Evolutionary conservation across 2,329 filamentous ascomycete species (phyloP), one percentile per base, ranked within the genome.

Genomic region (Aspergillus viridinutans): DNA sequence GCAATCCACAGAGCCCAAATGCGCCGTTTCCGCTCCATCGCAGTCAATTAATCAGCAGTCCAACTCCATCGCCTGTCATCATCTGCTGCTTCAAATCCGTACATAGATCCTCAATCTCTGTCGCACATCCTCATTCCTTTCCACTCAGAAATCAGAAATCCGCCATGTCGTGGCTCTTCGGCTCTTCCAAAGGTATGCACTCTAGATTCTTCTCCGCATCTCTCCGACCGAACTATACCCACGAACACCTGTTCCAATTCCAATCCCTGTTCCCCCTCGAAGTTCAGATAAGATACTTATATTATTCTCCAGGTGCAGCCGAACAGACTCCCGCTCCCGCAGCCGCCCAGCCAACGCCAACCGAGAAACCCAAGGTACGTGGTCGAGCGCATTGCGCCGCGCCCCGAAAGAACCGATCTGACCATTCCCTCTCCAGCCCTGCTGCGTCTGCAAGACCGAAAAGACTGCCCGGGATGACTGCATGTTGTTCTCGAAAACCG

Each of bases 371-470:
- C 50, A 75, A 75, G 70, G 73, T 76, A 63, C 49, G 66, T 40
- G 32, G 20, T 50, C 17, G 12, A 53, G 17, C 29, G 10, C 28
- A n/a, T 50, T 28, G 23, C 49, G 29, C 49, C 23, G 47, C 29
- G 9, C 25, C 14, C n/a, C 49, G 26, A 1, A 23, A 7, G 25
- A n/a, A 25, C 29, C 12, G 43, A 20, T 28, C 35, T 54, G 53
- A 63, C 52, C 26, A 52, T 14, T n/a, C 50, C 26, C 57, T 40
- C 49, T 29, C 61, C 32, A 97, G 91, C 93, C 93, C 47, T 97
- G 94, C 84, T 97, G 94, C 74, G 94, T 97, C 29, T 99, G 94
- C 85, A 97, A 92, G 73, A 86, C 94, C 48, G 92, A 99, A 76
- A 99, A 99, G 77, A 82, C 90, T 42, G 84, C 84, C 66, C 90